These are phyloP conservation scores for Rehmannia glutinosa DNA, from an alignment of 257 asterid species.

Conservation along the genomic window DNA sequence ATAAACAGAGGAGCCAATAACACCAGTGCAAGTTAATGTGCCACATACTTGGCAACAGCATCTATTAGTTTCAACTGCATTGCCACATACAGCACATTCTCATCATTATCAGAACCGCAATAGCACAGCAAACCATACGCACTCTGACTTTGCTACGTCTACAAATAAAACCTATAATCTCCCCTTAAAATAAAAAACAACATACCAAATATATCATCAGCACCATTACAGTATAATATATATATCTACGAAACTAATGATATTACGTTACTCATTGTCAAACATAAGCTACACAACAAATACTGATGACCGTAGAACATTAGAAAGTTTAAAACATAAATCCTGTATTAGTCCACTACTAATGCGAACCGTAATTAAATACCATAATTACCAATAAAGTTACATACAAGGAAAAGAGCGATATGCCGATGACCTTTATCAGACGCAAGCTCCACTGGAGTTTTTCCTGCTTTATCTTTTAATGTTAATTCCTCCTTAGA, in stretches of 20 bases:
- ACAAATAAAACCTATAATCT: not conserved
- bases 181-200: not conserved
- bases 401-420: conserved; percentile 92
- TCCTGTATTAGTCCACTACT: not conserved
- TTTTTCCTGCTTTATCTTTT: conserved; percentile 80
- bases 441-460: conserved; percentile 89
- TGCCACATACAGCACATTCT: not conserved
- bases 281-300: not conserved
- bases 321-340: conserved; percentile 3
- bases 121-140: not conserved
- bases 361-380: not conserved
- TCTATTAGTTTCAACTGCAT: not conserved
- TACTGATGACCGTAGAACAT: too few relatives aligned
- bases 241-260: too few relatives aligned
- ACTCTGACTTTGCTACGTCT: not conserved
- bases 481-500: conserved; percentile 65
- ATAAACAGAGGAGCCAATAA: not conserved
- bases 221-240: not conserved
- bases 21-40: not conserved
- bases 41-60: not conserved
- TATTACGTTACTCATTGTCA: too few relatives aligned
- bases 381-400: conserved; percentile 32
- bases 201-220: not conserved
- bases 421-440: conserved; percentile 95
- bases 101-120: not conserved